Evolutionary conservation across 2,329 filamentous ascomycete species (phyloP), one percentile per base, ranked within the genome.

Genomic region (Fusarium sp.): DNA sequence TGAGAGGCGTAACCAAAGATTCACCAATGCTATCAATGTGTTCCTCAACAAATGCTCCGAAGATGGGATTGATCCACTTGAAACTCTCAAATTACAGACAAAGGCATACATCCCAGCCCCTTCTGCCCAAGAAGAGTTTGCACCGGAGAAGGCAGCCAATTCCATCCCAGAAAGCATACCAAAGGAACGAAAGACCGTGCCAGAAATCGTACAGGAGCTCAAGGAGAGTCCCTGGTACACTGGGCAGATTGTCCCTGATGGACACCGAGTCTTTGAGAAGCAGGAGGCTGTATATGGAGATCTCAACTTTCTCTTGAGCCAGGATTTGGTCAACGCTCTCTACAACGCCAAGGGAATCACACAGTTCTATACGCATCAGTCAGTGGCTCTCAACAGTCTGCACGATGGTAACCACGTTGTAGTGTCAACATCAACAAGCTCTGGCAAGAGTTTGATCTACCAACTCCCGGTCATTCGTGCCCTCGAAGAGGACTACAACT

Each of bases 371-470:
- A 91, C 93, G 1, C 96, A 99, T 80, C 96, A 99, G 81, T 91
- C 95, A 0, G 93, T 97, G 82, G 96, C 96, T 1, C 94, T 99
- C 75, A 99, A 99, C 78, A 90, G 92, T 67, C 85, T 99, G 3
- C 87, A 95, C 62, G 89, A 92, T 6, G 95, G 94, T 0, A 89
- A 92, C 41, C 91, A 98, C 79, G 94, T 98, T 18, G 95, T 99
- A 56, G 92, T 99, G 3, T 92, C 95, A 3, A 99, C 96, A 0
- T 97, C 95, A 1, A 99, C 96, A 0, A 97, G 94, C 78, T 99
- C 96, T 2, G 96, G 96, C 15, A 99, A 99, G 81, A 98, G 94
- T 10, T 84, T 99, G n/a, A 98, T 99, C 68, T 99, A 98, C 78
- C 96, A 99, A 78, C 88, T 99, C 20, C 96, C 96, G 0, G 94